These are phyloP conservation scores for Eucalyptus erythrocorys DNA, from an alignment of 345 rosid species.

Conservation along the genomic window DNA sequence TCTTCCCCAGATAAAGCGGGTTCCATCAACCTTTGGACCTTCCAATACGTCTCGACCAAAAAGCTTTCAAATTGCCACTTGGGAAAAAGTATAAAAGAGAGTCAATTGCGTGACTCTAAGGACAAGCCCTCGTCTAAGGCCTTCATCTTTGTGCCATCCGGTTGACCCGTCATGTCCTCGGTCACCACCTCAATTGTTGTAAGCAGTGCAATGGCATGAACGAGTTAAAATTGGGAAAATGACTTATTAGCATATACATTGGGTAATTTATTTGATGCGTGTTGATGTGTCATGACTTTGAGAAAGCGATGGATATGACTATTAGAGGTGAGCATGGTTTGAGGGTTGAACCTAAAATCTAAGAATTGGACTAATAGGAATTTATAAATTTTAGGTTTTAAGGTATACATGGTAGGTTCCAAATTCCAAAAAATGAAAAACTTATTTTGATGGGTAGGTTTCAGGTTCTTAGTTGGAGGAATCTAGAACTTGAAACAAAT, in stretches of 20 bases:
- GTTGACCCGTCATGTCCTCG: neutral
- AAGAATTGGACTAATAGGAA: accelerated
- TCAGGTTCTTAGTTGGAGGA: accelerated
- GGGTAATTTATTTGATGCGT: neutral
- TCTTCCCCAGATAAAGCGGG: neutral
- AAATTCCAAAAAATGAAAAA: accelerated
- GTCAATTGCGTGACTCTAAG: neutral
- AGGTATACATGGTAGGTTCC: accelerated
- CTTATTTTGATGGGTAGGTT: accelerated
- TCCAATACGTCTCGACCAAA: neutral
- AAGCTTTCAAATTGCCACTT: neutral
- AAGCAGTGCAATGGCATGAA: neutral
- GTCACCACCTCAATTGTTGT: neutral
- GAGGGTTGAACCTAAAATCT: no score
- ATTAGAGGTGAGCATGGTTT: neutral
- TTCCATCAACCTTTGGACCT: neutral
- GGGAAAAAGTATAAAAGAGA: neutral
- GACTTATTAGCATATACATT: neutral
- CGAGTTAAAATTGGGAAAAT: neutral
- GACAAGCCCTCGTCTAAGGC: neutral
- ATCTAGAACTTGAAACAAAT: accelerated
- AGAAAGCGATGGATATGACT: neutral
- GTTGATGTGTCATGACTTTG: neutral
- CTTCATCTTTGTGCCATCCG: neutral
- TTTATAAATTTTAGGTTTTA: no score